These are phyloP conservation scores for Phytophthora boehmeriae DNA, from an alignment of 352 stramenopile species.

Conservation along the genomic window DNA sequence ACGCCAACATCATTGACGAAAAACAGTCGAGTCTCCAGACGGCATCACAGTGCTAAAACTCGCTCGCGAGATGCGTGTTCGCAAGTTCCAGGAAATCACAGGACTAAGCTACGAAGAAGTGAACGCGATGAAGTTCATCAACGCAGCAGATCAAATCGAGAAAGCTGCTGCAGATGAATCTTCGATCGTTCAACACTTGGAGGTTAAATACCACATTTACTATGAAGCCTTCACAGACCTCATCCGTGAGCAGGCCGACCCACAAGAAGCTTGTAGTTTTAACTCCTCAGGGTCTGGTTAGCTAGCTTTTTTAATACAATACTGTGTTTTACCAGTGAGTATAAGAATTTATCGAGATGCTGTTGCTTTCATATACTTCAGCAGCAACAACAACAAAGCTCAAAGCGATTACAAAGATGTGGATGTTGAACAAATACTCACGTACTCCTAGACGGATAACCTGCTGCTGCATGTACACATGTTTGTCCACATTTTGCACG, in stretches of 20 bases:
- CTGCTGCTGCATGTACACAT: no score
- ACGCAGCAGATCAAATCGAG: slow-evolving; percentile 22
- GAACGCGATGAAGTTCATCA: slow-evolving; percentile 18
- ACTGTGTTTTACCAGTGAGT: no score
- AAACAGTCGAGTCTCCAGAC: slow-evolving; percentile 1
- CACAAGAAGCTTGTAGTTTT: slow-evolving; percentile 1
- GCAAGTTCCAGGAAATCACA: slow-evolving; percentile 46
- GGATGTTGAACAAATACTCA: no score
- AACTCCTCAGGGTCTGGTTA: no score
- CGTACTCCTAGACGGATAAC: no score
- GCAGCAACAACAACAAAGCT: no score
- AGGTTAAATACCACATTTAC: slow-evolving; percentile 3
- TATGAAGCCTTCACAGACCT: slow-evolving; percentile 2
- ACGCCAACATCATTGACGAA: slow-evolving; percentile 32
- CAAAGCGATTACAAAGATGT: no score
- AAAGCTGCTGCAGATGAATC: slow-evolving; percentile 26
- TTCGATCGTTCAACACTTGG: background rate
- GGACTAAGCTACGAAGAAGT: slow-evolving; percentile 10
- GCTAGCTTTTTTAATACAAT: no score
- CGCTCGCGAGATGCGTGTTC: slow-evolving; percentile 33
- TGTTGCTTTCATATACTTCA: no score
- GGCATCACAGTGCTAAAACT: slow-evolving; percentile 29
- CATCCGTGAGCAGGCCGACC: slow-evolving; percentile 5
- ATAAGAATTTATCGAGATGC: no score
- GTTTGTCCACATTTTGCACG: no score